These are phyloP conservation scores for Fusarium tuaranense DNA, from an alignment of 2,329 filamentous ascomycete genomes.

Conservation along the genomic window DNA sequence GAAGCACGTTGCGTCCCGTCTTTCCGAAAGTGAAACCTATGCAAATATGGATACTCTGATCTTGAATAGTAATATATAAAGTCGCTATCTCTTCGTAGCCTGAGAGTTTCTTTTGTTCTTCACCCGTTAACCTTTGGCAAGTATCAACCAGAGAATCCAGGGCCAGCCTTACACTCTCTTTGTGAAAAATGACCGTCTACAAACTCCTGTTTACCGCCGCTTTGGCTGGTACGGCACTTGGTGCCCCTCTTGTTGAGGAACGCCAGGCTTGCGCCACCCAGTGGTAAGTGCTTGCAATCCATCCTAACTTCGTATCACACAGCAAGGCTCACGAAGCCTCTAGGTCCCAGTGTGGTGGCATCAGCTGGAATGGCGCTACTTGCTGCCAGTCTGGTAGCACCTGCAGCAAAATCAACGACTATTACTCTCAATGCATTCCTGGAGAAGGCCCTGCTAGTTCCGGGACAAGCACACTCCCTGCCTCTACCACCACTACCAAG, in stretches of 20 bases:
- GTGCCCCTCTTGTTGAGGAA: conserved; percentile 48
- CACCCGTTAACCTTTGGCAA: not conserved
- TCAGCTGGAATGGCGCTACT: conserved; percentile 56
- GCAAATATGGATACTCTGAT: not conserved
- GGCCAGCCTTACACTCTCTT: not conserved
- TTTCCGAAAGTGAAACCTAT: not conserved
- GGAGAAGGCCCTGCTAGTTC: conserved; percentile 26
- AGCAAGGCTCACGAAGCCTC: conserved; percentile 23
- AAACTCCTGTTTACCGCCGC: conserved; percentile 34
- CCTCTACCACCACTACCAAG: conserved; percentile 22
- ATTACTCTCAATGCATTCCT: conserved; percentile 39
- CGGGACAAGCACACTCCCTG: conserved; percentile 19
- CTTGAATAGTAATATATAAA: not conserved
- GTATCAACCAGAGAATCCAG: not conserved
- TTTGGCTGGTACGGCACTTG: conserved; percentile 48
- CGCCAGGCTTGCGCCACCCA: conserved; percentile 48
- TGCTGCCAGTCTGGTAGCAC: conserved; percentile 51
- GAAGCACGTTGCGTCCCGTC: not conserved
- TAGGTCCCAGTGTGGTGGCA: conserved; percentile 59
- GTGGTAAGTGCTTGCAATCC: conserved; percentile 15
- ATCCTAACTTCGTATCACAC: fast-evolving
- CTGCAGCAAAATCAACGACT: conserved; percentile 43
- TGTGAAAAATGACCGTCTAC: conserved; percentile 24
- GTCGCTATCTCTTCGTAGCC: not conserved
- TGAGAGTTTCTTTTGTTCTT: not conserved